phyloP scores from a whole-genome alignment of 2,329 filamentous ascomycete species.

The Orbilia quercus region DNA sequence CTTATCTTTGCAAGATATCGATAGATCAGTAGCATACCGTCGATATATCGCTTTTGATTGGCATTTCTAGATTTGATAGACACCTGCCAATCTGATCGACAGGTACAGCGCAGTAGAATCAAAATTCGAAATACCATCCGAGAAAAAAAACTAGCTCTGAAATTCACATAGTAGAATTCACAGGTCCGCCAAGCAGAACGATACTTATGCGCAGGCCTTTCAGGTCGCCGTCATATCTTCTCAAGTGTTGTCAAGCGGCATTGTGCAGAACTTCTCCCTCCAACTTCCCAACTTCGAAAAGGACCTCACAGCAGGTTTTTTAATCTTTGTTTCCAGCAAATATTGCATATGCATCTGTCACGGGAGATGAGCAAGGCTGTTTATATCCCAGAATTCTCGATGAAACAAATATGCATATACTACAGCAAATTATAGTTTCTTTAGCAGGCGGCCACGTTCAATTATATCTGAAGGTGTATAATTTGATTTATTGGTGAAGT shows the following conservation, averaged over 20 bases:
- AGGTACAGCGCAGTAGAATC: neutral
- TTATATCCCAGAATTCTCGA: neutral
- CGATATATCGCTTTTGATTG: no score
- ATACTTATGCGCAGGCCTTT: neutral
- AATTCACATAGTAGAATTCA: no score
- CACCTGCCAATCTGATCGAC: neutral
- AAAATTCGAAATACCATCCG: no score
- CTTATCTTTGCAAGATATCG: neutral
- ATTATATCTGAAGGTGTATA: neutral
- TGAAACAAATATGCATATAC: conserved; percentile 11
- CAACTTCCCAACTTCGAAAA: conserved; percentile 25
- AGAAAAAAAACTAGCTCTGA: no score
- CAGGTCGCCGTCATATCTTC: conserved; percentile 1
- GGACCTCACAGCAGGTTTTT: neutral
- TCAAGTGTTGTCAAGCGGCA: neutral
- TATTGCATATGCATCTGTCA: conserved; percentile 7
- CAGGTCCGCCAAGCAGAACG: no score
- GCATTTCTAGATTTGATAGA: no score
- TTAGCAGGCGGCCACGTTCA: neutral
- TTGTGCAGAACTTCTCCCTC: conserved; percentile 8
- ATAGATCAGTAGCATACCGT: neutral
- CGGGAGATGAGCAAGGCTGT: conserved; percentile 18
- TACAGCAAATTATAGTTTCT: neutral
- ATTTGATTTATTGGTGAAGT: conserved; percentile 1
- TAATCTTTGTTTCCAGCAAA: neutral